Conservation (phyloP, 345 rosid species). For the thale cress (Arabidopsis thaliana) region DNA sequence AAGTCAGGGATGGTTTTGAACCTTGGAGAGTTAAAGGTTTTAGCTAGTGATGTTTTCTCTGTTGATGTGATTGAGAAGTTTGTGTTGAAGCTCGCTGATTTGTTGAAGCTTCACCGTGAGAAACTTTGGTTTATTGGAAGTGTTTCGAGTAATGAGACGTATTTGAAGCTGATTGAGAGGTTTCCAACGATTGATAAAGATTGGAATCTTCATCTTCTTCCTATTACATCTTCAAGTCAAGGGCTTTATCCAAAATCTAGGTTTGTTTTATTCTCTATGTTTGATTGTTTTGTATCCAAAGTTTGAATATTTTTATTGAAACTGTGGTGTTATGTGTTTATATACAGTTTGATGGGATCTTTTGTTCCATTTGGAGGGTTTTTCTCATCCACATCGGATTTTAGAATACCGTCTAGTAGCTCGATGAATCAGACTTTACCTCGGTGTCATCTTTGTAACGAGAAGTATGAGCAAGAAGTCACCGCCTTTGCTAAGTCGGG, state of each 20-base stretch:
- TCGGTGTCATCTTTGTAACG: constrained; percentile 63
- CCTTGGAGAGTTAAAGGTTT: constrained; percentile 59
- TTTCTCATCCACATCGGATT: constrained; percentile 62
- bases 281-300: not conserved
- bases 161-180: constrained; percentile 49
- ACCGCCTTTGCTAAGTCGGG: constrained; percentile 47
- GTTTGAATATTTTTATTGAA: not conserved
- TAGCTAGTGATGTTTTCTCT: constrained; percentile 36
- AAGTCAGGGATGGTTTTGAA: constrained; percentile 55
- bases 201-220: constrained; percentile 72
- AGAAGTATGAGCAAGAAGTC: constrained; percentile 68
- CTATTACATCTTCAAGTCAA: constrained; percentile 53
- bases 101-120: constrained; percentile 50
- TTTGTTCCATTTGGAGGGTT: constrained; percentile 81
- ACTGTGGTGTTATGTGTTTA: constrained; percentile 40
- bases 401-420: constrained; percentile 47
- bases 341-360: constrained; percentile 74
- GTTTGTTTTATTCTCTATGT: constrained; percentile 31
- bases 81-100: constrained; percentile 51
- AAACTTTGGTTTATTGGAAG: constrained; percentile 64
- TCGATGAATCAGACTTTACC: constrained; percentile 40
- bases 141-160: constrained; percentile 55
- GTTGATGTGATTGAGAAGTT: constrained; percentile 32
- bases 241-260: constrained; percentile 59
- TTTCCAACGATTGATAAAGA: constrained; percentile 60